Percentiles rank a stretch among this genome's conserved stretches.
Evolutionary conservation across 208 protist species (phyloP).

Genomic region (Porcisia hertigi): DNA sequence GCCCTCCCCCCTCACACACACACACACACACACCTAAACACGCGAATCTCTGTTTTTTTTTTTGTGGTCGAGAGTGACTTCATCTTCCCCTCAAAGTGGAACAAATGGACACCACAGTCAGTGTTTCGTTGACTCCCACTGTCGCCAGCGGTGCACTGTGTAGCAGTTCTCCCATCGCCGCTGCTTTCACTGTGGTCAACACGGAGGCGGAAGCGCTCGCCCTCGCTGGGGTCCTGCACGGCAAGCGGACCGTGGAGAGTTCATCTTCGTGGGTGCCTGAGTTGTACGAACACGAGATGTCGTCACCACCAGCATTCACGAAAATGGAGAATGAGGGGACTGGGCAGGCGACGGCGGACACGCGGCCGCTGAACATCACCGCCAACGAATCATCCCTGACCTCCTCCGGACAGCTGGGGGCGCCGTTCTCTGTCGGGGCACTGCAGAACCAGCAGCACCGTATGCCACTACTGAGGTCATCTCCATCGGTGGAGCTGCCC

Average conservation of each 20-base stretch:
- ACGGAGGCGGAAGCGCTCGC: slow-evolving; percentile 16
- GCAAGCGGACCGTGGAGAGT: slow-evolving; percentile 1
- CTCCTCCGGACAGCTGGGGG: not conserved
- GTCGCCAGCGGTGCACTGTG: slow-evolving; percentile 27
- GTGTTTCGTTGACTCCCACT: slow-evolving; percentile 23
- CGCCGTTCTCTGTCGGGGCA: not conserved
- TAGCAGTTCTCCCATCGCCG: slow-evolving; percentile 21
- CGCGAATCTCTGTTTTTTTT: too few species aligned
- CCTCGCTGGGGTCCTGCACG: slow-evolving; percentile 16
- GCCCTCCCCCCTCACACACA: too few species aligned
- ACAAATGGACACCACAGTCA: not conserved
- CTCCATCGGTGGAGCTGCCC: not conserved
- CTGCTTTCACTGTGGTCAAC: slow-evolving; percentile 20
- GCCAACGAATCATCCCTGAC: slow-evolving; percentile 6
- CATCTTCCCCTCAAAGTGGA: not conserved
- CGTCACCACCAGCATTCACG: not conserved
- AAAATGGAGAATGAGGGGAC: not conserved
- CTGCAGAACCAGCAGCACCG: not conserved
- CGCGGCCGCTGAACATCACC: not conserved
- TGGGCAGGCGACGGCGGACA: not conserved
- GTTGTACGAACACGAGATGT: slow-evolving; percentile 23
- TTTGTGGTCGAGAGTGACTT: too few species aligned
- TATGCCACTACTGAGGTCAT: not conserved
- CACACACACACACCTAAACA: too few species aligned
- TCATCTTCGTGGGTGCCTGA: slow-evolving; percentile 20